A percentile compares a stretch with the other conserved stretches of the same genome.
These are phyloP conservation scores for Saccharomyces mikatae DNA, from an alignment of 805 yeast species.

Conservation along the genomic window DNA sequence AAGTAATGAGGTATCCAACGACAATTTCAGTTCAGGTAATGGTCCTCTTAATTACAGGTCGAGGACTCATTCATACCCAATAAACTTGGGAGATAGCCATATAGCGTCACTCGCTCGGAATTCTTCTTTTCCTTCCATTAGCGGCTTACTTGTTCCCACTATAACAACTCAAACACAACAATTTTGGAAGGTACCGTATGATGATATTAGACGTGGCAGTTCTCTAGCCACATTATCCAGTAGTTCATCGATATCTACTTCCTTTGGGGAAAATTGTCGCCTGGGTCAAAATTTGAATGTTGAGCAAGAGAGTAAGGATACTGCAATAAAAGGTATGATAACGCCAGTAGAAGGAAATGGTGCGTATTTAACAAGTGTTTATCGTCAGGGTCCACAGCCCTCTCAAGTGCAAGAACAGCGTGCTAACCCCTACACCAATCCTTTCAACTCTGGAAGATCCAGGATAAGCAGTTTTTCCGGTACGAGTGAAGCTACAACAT, in stretches of 20 bases:
- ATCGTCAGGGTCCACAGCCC: not conserved
- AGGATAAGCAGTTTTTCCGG: not conserved
- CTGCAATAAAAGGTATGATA: not conserved
- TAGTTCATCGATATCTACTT: not conserved
- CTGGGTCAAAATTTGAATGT: not conserved
- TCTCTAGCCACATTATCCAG: not conserved
- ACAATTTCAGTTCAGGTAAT: not conserved
- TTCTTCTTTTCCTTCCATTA: not conserved
- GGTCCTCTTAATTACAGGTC: not conserved
- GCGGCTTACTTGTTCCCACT: not conserved
- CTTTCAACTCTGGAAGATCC: not conserved
- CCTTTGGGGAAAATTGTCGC: not conserved
- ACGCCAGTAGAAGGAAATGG: not conserved
- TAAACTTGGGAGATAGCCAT: not conserved
- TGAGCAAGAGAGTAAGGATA: not conserved
- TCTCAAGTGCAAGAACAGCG: not conserved
- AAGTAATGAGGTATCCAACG: not conserved
- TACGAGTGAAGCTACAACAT: not conserved
- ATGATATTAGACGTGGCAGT: not conserved
- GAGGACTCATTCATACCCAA: not conserved
- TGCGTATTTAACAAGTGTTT: not conserved
- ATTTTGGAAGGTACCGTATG: not conserved
- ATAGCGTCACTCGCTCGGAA: not conserved
- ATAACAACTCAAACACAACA: not conserved
- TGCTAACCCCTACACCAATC: not conserved